Evolutionary conservation across 257 asterid species (phyloP).

Genomic region (Ocimum tenuiflorum): DNA sequence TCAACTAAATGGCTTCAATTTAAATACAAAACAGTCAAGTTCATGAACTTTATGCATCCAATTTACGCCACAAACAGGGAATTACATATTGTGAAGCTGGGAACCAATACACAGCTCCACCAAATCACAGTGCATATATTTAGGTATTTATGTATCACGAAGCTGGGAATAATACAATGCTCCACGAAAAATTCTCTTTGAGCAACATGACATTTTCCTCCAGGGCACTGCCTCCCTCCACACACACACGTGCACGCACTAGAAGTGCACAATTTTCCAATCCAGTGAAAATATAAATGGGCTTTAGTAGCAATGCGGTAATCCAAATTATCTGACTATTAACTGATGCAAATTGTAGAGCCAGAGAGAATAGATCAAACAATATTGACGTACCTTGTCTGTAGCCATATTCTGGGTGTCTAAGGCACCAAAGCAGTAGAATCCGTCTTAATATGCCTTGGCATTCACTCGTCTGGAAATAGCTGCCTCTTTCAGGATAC

Average conservation of each 20-base stretch:
- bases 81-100: background rate
- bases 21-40: background rate
- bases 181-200: background rate
- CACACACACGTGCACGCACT: too few relatives aligned
- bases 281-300: background rate
- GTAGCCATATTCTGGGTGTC: too few relatives aligned
- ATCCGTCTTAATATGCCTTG: constrained; percentile 86
- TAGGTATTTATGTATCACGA: background rate
- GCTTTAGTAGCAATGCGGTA: background rate
- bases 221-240: background rate
- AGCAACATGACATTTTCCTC: background rate
- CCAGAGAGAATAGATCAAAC: background rate
- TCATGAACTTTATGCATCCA: background rate
- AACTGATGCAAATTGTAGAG: background rate
- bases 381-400: constrained; percentile 55
- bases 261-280: too few relatives aligned
- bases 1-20: background rate
- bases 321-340: background rate
- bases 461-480: constrained; percentile 83
- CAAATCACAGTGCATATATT: background rate
- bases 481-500: constrained; percentile 93
- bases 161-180: too few relatives aligned
- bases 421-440: too few relatives aligned
- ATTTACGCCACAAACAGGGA: background rate
- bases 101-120: background rate